Conservation (phyloP, 2,329 filamentous ascomycete species). For the Aspergillus tubingensis region DNA sequence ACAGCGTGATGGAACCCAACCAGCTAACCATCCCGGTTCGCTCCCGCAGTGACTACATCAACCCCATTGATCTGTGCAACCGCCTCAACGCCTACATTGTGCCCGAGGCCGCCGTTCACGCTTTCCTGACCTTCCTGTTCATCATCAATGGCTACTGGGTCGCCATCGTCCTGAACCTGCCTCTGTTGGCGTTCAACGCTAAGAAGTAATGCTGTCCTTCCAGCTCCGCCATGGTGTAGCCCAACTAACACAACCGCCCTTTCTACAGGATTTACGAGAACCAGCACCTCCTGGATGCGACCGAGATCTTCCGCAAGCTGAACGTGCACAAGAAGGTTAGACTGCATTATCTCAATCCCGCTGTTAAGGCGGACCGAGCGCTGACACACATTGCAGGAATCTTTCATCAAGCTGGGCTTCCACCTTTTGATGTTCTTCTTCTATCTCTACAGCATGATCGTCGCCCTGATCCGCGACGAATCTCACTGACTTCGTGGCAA, state of each 20-base stretch:
- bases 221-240: background rate
- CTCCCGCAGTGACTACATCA: slow-evolving; percentile 87
- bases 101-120: slow-evolving; percentile 96
- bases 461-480: slow-evolving; percentile 95
- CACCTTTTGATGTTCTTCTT: slow-evolving; percentile 99
- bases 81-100: slow-evolving; percentile 99
- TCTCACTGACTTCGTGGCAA: slow-evolving; percentile 64
- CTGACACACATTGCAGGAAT: slow-evolving; percentile 67
- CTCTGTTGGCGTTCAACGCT: slow-evolving; percentile 86
- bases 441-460: slow-evolving; percentile 99
- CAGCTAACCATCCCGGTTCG: slow-evolving; percentile 37
- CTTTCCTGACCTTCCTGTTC: slow-evolving; percentile 92
- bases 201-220: slow-evolving; percentile 77
- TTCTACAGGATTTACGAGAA: slow-evolving; percentile 84
- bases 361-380: background rate
- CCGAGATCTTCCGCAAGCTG: slow-evolving; percentile 98
- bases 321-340: slow-evolving; percentile 97
- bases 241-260: slow-evolving; percentile 25
- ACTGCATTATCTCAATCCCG: slow-evolving; percentile 11
- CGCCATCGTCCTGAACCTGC: slow-evolving; percentile 86
- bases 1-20: slow-evolving; percentile 11
- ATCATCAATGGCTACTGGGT: slow-evolving; percentile 99
- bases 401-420: slow-evolving; percentile 98
- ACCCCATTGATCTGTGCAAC: slow-evolving; percentile 99
- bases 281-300: slow-evolving; percentile 93